Evolutionary conservation across 331 rosid species (phyloP), one percentile per base, ranked within the genome.

Genomic region (Quercus phellos): DNA sequence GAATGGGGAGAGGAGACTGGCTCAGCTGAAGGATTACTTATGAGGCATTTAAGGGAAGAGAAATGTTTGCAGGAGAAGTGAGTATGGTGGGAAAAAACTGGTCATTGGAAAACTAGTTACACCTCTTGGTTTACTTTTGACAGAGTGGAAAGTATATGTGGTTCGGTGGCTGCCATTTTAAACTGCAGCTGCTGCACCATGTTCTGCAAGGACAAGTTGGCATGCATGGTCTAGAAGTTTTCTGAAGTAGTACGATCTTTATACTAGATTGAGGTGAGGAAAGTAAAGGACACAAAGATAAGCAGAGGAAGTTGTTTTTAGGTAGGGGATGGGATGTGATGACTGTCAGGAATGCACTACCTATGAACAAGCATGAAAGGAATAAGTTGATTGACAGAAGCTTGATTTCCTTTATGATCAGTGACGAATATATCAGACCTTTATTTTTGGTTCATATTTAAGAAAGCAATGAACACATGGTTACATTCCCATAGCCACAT

Each of bases 1-100:
- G 67, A 74, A 74, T 67, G 53, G 78, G 67, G 51, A 43, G 17
- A 30, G 77, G 78, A 78, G 73, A 22, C 59, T 60, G 50, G 68
- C 21, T 79, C 6, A 63, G 14, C 35, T 50, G 56, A 55, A 60
- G 68, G 54, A 53, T 2, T 26, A 4, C 3, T 2, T 26, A 4
- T 1, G 17, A 26, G 64, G 30, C 64, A 56, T 63, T 34, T 46
- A n/a, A 46, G n/a, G n/a, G 71, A 74, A 38, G 35, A 26, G 19
- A 27, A 27, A 60, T 24, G 27, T 68, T 81, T 7, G 17, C 68
- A 68, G 68, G 46, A 51, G 24, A 51, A 56, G 32, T 17, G 34
- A 51, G 2, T 42, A 67, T 19, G 18, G n/a, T 1, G 11, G 4
- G 18, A 63, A 30, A 27, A 61, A 14, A 63, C 43, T 27, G 30